phyloP scores from a whole-genome alignment of 2,329 filamentous ascomycete genomes.

The Alternaria arborescens region DNA sequence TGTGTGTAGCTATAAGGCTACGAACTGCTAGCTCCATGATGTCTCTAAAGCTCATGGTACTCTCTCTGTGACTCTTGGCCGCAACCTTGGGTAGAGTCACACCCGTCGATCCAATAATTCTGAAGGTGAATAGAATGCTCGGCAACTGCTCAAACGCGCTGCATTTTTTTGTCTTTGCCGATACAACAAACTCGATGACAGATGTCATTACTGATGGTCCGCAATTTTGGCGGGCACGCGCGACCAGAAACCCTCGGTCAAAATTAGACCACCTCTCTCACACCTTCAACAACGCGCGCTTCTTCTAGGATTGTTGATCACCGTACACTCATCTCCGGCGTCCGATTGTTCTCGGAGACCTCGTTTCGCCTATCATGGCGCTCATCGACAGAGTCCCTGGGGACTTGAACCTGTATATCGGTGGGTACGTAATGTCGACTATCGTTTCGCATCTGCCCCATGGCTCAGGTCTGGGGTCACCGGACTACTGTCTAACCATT shows the following conservation, averaged over 20 bases:
- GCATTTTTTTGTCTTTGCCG: not conserved
- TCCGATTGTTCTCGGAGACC: constrained; percentile 24
- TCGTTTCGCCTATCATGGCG: constrained; percentile 57
- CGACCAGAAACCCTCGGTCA: constrained; percentile 32
- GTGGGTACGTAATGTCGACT: constrained; percentile 68
- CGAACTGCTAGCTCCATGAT: not conserved
- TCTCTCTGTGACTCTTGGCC: not conserved
- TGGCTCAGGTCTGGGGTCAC: constrained; percentile 17
- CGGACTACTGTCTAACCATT: constrained; percentile 36
- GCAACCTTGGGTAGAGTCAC: not conserved
- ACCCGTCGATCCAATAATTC: not conserved
- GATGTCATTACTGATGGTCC: constrained; percentile 22
- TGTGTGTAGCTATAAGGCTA: not conserved
- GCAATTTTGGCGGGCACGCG: constrained; percentile 15
- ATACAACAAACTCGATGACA: constrained; percentile 16
- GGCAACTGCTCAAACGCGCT: not conserved
- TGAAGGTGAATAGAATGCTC: not conserved
- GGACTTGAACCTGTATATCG: constrained; percentile 76
- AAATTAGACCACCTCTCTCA: constrained; percentile 30
- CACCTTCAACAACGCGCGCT: constrained; percentile 26
- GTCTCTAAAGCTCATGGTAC: not conserved
- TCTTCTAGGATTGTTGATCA: constrained; percentile 11
- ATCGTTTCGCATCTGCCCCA: constrained; percentile 28
- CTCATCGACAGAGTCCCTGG: constrained; percentile 73
- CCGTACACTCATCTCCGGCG: constrained; percentile 29